Evolutionary conservation across 805 yeast genomes (phyloP), one percentile per base, ranked within the genome.

Genomic region (Kluyveromyces starmeri): DNA sequence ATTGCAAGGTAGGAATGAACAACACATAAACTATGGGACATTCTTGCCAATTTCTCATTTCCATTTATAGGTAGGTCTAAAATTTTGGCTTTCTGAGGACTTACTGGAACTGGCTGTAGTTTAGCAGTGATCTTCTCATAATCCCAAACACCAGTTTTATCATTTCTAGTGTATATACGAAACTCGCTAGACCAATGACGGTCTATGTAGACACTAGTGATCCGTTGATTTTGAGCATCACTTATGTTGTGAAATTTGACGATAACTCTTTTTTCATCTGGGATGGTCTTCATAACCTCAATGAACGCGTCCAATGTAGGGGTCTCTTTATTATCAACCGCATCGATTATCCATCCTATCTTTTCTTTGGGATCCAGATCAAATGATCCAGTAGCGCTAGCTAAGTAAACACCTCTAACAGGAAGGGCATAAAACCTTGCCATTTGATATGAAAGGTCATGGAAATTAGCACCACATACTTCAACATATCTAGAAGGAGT

Each of bases 391-490:
- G 83, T 68, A 0, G 92, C 83, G 46, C 79, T 73, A 45, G 80
- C 78, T 26, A 83, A 68, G 52, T 74, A 85, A 1, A 88, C 94
- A 25, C 96, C 96, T 44, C 64, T 70, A 2, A 82, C 92, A 0
- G 95, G 92, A 20, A 86, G 70, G 20, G 88, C 83, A 50, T 76
- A 84, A 32, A 77, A 70, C 50, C 95, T 71, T 2, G 96, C 96
- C 61, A 86, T 67, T 58, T 88, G 96, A 55, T 88, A 88, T 33
- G 94, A 80, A 44, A 88, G 60, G 35, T 83, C 78, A 51, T 86
- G 85, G 60, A 86, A 84, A 0, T 84, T 72, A 1, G 94, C 94
- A 36, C 96, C 96, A 32, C 82, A 79, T 6, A 83, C 89, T 36
- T 78, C 80, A 4, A 88, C 76, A 53, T 74, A 85, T 43, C 86